Conservation (phyloP, 2,329 filamentous ascomycete genomes). For the Fusarium sp. region DNA sequence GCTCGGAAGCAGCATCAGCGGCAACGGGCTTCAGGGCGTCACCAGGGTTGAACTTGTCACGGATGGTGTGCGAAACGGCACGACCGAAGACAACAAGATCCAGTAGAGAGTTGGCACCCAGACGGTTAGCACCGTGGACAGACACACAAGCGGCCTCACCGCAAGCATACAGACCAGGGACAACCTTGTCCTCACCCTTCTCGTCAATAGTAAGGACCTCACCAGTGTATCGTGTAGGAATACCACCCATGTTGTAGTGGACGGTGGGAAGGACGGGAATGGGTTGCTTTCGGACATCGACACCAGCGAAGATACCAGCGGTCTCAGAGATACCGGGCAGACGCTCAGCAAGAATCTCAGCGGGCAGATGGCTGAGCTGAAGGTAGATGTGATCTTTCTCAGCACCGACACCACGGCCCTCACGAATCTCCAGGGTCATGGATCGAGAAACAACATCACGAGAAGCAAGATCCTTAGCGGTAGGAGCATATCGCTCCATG, state of each 20-base stretch:
- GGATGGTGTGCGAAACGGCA: slow-evolving; percentile 96
- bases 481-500: slow-evolving; percentile 98
- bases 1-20: slow-evolving; percentile 88
- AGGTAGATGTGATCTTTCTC: slow-evolving; percentile 99
- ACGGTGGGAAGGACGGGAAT: slow-evolving; percentile 97
- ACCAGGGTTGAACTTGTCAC: slow-evolving; percentile 91
- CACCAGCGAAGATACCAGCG: slow-evolving; percentile 94
- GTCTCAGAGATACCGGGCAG: slow-evolving; percentile 99
- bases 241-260: slow-evolving; percentile 99
- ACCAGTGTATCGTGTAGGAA: slow-evolving; percentile 96
- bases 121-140: slow-evolving; percentile 96
- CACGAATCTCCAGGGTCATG: slow-evolving; percentile 98
- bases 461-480: slow-evolving; percentile 95
- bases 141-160: slow-evolving; percentile 98
- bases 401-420: slow-evolving; percentile 94
- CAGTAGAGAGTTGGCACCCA: slow-evolving; percentile 97
- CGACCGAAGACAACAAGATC: slow-evolving; percentile 98
- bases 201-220: slow-evolving; percentile 93
- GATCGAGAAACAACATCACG: slow-evolving; percentile 97
- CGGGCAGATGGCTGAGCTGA: slow-evolving; percentile 93
- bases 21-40: slow-evolving; percentile 81
- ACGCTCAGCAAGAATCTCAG: slow-evolving; percentile 93
- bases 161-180: slow-evolving; percentile 94
- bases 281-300: slow-evolving; percentile 96
- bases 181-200: slow-evolving; percentile 88